Conservation (phyloP, 805 yeast species). For the Phaffomyces opuntiae region DNA sequence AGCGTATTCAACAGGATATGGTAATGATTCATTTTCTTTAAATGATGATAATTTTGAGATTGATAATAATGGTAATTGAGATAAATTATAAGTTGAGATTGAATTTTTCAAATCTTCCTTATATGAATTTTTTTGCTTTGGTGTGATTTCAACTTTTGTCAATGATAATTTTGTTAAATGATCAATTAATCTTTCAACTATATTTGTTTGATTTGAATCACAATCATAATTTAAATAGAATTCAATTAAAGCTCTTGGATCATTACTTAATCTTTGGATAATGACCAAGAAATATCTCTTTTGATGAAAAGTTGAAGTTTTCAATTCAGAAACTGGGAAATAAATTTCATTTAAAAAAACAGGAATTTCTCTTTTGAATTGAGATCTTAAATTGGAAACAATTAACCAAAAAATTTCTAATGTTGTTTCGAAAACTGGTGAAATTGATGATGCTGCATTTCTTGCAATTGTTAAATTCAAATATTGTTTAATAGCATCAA, state of each 20-base stretch:
- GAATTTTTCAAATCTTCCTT: slow-evolving; percentile 46
- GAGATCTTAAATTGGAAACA: slow-evolving; percentile 73
- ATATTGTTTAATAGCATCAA: slow-evolving; percentile 79
- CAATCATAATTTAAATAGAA: slow-evolving; percentile 94
- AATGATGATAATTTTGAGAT: slow-evolving; percentile 59
- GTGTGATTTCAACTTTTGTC: slow-evolving; percentile 64
- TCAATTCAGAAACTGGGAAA: slow-evolving; percentile 89
- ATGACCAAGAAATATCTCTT: slow-evolving; percentile 78
- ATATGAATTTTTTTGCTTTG: slow-evolving; percentile 54
- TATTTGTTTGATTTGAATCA: slow-evolving; percentile 70
- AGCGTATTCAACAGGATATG: slow-evolving; percentile 75
- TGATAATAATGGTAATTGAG: slow-evolving; percentile 69
- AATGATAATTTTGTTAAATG: slow-evolving; percentile 63
- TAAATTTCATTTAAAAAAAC: slow-evolving; percentile 90
- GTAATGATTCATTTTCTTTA: slow-evolving; percentile 38
- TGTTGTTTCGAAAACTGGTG: slow-evolving; percentile 88
- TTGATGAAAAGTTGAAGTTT: slow-evolving; percentile 87
- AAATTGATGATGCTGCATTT: slow-evolving; percentile 86
- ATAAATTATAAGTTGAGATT: slow-evolving; percentile 65
- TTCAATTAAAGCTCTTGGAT: slow-evolving; percentile 87
- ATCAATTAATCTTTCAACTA: slow-evolving; percentile 78
- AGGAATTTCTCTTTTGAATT: slow-evolving; percentile 88
- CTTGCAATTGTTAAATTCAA: slow-evolving; percentile 76
- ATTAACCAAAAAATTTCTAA: slow-evolving; percentile 91
- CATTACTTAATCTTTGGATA: slow-evolving; percentile 76